Base-by-base conservation (phyloP, 2,329 filamentous ascomycete species). In the Orbilia javanica region DNA sequence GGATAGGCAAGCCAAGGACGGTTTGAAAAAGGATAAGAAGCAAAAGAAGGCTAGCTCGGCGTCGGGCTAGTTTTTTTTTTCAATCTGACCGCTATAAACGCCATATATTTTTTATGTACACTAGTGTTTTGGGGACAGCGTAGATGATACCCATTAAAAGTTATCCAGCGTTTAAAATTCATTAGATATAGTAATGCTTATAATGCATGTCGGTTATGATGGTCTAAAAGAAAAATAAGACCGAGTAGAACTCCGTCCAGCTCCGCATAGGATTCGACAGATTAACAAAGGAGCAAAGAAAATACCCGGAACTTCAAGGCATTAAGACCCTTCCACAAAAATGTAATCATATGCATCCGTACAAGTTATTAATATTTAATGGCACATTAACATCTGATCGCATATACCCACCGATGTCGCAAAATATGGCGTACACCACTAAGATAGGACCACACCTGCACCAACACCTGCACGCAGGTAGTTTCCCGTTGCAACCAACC, bases 1-100 rank as follows among this genome's bases (percentile, higher is more conserved):
- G 34, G 39, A 71, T 62, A 55, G 31, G 8, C 25, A 66, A 20
- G 25, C 39, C 27, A 66, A 70, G 25, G 65, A 65, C 15, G 60
- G 39, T 15, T 62, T 22, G 18, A 71, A 62, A 44, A 71, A 71
- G 44, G 44, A 68, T 22, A 64, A 46, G 52, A 71, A 71, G 44
- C 42, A 68, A 25, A 64, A 46, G 60, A 64, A 27, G 36, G 25
- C 18, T 6, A n/a, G 55, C 18, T 60, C 55, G 7, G 25, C 8
- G 13, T 13, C n/a, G 20, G 15, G 8, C 11, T 22, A 34, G n/a
- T 39, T 36, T 39, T 39, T 15, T 18, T 13, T 13, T 34, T 3
- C 15, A 6, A 4, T 60, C 20, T 22, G 18, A 22, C 34, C 18
- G 20, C 15, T 25, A 6, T 57, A 57, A n/a, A 36, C 7, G 52